Conservation (phyloP, 2,329 filamentous ascomycete species). For the Monilinia aucupariae region DNA sequence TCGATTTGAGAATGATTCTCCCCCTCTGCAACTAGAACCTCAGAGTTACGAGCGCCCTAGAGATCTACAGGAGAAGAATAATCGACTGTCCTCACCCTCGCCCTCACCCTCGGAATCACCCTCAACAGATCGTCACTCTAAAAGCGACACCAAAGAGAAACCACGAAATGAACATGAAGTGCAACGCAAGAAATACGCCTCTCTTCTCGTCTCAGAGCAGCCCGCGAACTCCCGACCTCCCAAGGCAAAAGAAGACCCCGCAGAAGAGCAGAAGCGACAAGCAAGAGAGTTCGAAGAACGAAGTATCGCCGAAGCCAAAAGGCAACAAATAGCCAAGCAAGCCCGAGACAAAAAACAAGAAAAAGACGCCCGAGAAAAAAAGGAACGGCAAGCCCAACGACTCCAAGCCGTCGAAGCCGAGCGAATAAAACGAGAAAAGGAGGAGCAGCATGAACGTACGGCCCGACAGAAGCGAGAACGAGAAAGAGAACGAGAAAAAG, state of each 20-base stretch:
- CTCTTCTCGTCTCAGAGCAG: neutral
- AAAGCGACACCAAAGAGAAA: neutral
- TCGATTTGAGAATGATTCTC: neutral
- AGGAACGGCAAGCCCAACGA: neutral
- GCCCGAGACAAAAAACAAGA: neutral
- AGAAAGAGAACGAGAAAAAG: neutral
- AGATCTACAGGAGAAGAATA: neutral
- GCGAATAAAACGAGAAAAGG: neutral
- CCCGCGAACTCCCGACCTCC: neutral
- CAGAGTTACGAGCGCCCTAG: neutral
- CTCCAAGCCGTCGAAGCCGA: neutral
- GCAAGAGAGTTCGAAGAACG: neutral
- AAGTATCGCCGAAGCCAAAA: neutral
- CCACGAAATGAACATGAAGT: neutral
- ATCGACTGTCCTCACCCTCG: neutral
- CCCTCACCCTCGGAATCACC: neutral
- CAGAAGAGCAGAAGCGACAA: neutral
- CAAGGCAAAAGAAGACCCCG: too few species aligned
- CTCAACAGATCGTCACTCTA: neutral
- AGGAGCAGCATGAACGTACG: neutral
- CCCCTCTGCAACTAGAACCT: too few species aligned
- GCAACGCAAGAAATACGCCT: neutral
- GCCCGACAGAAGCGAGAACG: neutral
- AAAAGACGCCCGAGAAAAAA: neutral
- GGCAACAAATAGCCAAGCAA: neutral